Evolutionary conservation across 2,329 filamentous ascomycete species (phyloP), one percentile per base, ranked within the genome.

Genomic region (Colletotrichum falcatum): DNA sequence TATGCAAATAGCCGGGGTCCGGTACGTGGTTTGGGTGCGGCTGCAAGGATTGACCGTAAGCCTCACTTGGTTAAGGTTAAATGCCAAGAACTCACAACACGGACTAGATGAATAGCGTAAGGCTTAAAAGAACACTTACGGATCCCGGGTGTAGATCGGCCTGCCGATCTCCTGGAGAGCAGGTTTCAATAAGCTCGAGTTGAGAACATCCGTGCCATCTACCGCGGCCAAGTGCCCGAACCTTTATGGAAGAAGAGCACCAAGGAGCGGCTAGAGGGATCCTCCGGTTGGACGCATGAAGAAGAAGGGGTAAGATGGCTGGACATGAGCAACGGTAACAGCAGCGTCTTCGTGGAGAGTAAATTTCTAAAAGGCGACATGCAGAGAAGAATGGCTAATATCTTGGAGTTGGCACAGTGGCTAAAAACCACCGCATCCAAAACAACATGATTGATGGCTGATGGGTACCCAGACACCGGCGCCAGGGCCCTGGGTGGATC

Each of bases 1-100:
- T 51, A 61, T 49, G 46, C 46, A 61, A 61, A 37, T 33, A 51
- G 35, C 35, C 14, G 39, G 60, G 60, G 26, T n/a, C 46, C 39
- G 16, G 23, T 8, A 30, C 16, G 5, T 18, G 2, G 39, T 9
- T 9, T 28, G 20, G n/a, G 30, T 14, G 20, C 9, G 23, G 3
- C 12, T 39, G 16, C 33, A 42, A 16, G 33, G 58, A 14, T 49
- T n/a, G 16, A 28, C 2, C n/a, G n/a, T n/a, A n/a, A n/a, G 44
- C n/a, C 44, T 51, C n/a, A n/a, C 7, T 14, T 23, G 7, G 4
- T 61, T 61, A 61, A 53, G 60, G 33, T 61, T 61, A 53, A 42
- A 61, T 61, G 60, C 60, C 60, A 61, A 61, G 60, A 7, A 23
- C 2, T 46, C 42, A 42, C 30, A 26, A 37, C 46, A 26, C 3